A percentile compares a stretch with the other conserved stretches of the same genome.
Evolutionary conservation across 2,329 filamentous ascomycete genomes (phyloP).

Genomic region (Clarireedia monteithiana): DNA sequence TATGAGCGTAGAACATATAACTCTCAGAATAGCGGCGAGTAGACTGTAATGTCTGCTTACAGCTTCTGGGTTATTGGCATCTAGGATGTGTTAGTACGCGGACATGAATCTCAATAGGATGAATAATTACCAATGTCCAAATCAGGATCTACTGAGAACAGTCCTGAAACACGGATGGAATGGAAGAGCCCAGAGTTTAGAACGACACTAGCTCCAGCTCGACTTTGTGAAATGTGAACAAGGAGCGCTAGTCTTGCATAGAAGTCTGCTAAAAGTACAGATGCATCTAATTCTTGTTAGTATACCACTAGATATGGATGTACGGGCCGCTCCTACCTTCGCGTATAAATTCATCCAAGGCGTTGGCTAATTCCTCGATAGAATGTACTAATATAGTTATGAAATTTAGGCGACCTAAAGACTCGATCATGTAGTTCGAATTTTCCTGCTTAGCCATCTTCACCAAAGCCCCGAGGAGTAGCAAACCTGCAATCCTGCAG

Average conservation of each 20-base stretch:
- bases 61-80: constrained; percentile 23
- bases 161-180: constrained; percentile 68
- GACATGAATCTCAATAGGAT: constrained; percentile 1
- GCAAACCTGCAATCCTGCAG: constrained; percentile 77
- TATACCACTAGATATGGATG: neutral
- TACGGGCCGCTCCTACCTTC: constrained; percentile 39
- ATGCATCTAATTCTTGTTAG: constrained; percentile 28
- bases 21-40: constrained; percentile 69
- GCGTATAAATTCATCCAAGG: constrained; percentile 53
- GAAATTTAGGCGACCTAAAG: constrained; percentile 81
- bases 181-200: constrained; percentile 84
- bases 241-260: constrained; percentile 76
- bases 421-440: constrained; percentile 68
- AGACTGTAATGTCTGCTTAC: constrained; percentile 55
- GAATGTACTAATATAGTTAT: constrained; percentile 85
- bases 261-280: constrained; percentile 36
- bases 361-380: constrained; percentile 66
- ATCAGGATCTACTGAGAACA: constrained; percentile 88
- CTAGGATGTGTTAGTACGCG: constrained; percentile 16
- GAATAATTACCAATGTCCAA: constrained; percentile 60
- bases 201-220: constrained; percentile 77
- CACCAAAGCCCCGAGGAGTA: constrained; percentile 74
- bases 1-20: constrained; percentile 75
- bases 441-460: constrained; percentile 64
- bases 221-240: constrained; percentile 75